These are phyloP conservation scores for Luffa aegyptiaca DNA, from an alignment of 306 rosid genomes.

Conservation along the genomic window DNA sequence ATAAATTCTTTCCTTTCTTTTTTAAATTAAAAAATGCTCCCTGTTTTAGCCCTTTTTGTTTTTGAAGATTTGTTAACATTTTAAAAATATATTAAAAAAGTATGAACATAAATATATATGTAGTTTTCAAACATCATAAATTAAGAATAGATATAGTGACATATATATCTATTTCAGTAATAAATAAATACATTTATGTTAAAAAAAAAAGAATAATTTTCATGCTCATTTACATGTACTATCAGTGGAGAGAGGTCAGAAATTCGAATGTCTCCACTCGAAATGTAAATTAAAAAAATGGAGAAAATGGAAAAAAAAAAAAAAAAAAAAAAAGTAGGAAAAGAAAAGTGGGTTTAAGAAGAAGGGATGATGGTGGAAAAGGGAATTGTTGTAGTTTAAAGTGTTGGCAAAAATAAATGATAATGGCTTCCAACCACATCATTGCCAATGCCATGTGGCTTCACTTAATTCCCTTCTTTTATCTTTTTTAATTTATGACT, in stretches of 20 bases:
- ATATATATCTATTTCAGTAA: no score
- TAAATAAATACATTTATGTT: no score
- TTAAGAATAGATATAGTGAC: no score
- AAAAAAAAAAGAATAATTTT: no score
- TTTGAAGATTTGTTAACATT: neutral
- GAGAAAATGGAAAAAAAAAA: neutral
- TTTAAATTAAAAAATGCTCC: no score
- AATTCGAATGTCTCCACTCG: no score
- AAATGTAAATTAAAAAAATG: no score
- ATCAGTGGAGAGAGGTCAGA: no score
- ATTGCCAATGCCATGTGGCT: neutral
- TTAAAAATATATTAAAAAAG: no score
- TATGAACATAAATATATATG: neutral
- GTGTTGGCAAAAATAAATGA: slow-evolving; percentile 4
- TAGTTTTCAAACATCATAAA: no score
- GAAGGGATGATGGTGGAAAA: neutral
- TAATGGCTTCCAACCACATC: neutral
- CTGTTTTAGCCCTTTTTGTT: neutral
- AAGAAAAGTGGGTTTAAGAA: neutral
- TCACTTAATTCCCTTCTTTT: neutral
- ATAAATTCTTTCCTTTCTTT: no score
- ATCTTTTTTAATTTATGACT: neutral
- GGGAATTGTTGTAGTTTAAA: neutral
- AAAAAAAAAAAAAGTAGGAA: neutral
- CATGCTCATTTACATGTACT: no score